These are phyloP conservation scores for Solanum hybrid DNA, from an alignment of 305 asterid genomes.

Conservation along the genomic window DNA sequence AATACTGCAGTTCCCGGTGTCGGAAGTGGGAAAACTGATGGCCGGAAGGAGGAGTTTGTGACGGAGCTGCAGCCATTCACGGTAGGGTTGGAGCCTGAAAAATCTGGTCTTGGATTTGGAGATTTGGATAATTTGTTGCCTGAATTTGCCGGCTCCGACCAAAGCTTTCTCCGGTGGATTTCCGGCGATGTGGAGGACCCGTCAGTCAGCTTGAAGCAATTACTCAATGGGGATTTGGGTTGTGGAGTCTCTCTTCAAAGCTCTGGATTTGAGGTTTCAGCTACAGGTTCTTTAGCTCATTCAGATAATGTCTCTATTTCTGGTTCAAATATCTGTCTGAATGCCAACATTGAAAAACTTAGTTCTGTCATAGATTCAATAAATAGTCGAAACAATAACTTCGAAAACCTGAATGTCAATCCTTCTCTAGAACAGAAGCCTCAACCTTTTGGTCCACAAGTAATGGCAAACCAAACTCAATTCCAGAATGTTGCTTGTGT, in stretches of 20 bases:
- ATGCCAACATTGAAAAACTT: conserved; percentile 13
- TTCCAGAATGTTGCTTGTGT: conserved; percentile 14
- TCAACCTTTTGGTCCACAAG: conserved; percentile 8
- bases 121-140: conserved; percentile 37
- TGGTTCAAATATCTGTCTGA: conserved; percentile 16
- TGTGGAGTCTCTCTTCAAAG: conserved; percentile 15
- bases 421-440: conserved; percentile 15
- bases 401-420: conserved; percentile 9
- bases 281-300: conserved; percentile 16
- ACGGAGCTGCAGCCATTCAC: conserved; percentile 20
- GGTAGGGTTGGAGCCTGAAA: conserved; percentile 27
- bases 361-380: conserved; percentile 10
- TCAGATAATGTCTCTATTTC: conserved; percentile 7
- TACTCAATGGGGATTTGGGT: conserved; percentile 18
- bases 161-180: conserved; percentile 28
- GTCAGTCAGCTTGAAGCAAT: conserved; percentile 24
- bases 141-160: conserved; percentile 33
- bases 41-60: conserved; percentile 20
- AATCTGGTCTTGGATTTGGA: conserved; percentile 30
- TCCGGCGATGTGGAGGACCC: conserved; percentile 26
- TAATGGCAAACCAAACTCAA: conserved; percentile 13
- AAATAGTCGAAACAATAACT: neutral
- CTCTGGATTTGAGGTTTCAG: conserved; percentile 15
- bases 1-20: neutral
- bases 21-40: neutral